Conservation (phyloP, 495 filamentous ascomycete genomes). For the Podospora anserina region DNA sequence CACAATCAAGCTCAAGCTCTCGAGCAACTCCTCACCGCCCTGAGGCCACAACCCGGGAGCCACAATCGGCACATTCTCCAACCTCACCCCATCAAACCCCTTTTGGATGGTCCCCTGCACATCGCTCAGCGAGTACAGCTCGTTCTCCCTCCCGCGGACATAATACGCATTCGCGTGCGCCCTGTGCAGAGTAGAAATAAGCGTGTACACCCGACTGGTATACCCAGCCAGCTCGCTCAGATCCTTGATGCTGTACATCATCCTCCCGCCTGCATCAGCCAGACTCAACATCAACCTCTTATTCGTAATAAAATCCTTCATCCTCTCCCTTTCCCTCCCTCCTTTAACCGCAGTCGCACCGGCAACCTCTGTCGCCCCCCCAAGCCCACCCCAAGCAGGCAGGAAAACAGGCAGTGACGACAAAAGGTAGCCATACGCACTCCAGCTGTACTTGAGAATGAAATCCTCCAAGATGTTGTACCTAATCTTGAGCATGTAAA, state of each 20-base stretch:
- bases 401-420: constrained; percentile 93
- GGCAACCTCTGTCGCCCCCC: constrained; percentile 63
- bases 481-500: constrained; percentile 91
- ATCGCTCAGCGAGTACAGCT: constrained; percentile 84
- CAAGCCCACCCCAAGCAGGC: constrained; percentile 87
- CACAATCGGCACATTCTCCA: constrained; percentile 92
- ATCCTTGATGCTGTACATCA: constrained; percentile 99
- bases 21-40: constrained; percentile 87
- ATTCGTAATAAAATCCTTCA: constrained; percentile 99
- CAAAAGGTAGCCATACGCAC: constrained; percentile 90
- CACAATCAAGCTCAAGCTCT: constrained; percentile 81
- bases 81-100: constrained; percentile 88
- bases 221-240: constrained; percentile 93
- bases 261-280: constrained; percentile 90
- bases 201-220: constrained; percentile 90
- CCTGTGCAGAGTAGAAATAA: constrained; percentile 90
- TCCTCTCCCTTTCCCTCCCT: constrained; percentile 73
- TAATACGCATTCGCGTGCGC: constrained; percentile 89
- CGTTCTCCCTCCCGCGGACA: constrained; percentile 62
- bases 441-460: constrained; percentile 97
- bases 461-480: constrained; percentile 99
- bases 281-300: constrained; percentile 97
- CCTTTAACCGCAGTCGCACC: constrained; percentile 38
- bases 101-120: constrained; percentile 88
- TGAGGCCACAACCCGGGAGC: constrained; percentile 79